Evolutionary conservation across 306 rosid species (phyloP).

Genomic region (Boehmeria nivea): DNA sequence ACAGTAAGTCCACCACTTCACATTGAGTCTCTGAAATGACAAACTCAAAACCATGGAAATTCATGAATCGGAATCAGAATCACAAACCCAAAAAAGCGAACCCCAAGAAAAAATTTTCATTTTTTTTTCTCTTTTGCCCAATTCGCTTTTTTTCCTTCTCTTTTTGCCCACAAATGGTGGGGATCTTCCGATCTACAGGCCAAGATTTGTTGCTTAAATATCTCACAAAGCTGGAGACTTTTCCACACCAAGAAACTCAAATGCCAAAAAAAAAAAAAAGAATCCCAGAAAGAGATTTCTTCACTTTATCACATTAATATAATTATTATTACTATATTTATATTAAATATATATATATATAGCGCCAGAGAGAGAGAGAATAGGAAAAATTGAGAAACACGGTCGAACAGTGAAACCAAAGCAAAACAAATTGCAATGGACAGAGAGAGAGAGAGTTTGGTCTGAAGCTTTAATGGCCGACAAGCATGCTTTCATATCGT

Average conservation of each 20-base stretch:
- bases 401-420: slow-evolving; percentile 6
- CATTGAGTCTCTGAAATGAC: slow-evolving; percentile 33
- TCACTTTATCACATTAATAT: neutral
- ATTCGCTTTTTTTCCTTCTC: neutral
- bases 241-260: too few relatives aligned
- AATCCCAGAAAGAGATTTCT: slow-evolving; percentile 24
- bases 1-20: slow-evolving; percentile 45
- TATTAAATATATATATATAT: neutral
- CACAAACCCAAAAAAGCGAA: slow-evolving; percentile 24
- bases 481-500: slow-evolving; percentile 49
- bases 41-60: slow-evolving; percentile 32
- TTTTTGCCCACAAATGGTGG: slow-evolving; percentile 34
- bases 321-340: too few relatives aligned
- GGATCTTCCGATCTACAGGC: slow-evolving; percentile 46
- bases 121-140: too few relatives aligned
- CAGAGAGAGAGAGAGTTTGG: slow-evolving; percentile 10
- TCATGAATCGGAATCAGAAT: slow-evolving; percentile 25
- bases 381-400: neutral
- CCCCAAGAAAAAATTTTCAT: slow-evolving; percentile 18
- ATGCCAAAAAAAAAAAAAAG: too few relatives aligned
- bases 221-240: slow-evolving; percentile 18
- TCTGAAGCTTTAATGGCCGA: slow-evolving; percentile 67
- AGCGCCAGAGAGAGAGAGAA: neutral
- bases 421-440: too few relatives aligned
- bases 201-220: slow-evolving; percentile 30